Percentiles rank a stretch among this genome's conserved stretches.
These are phyloP conservation scores for Pythium coloratum DNA, from an alignment of 352 stramenopile species.

Conservation along the genomic window DNA sequence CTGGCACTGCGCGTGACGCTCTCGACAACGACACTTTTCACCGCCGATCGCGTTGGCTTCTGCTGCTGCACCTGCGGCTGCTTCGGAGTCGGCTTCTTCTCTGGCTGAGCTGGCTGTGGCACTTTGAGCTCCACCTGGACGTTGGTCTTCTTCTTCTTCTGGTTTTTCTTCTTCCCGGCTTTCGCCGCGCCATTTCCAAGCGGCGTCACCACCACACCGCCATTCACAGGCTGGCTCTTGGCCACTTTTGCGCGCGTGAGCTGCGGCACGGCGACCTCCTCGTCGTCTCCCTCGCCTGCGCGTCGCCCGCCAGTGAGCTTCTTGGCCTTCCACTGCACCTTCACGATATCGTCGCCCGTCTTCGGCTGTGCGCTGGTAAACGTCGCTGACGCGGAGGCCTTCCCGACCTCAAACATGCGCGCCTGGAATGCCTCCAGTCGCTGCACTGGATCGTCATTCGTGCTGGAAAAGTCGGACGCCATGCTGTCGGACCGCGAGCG, in stretches of 20 bases:
- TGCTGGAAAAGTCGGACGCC: constrained; percentile 10
- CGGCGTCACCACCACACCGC: not conserved
- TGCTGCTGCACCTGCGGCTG: not conserved
- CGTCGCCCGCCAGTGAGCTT: constrained; percentile 14
- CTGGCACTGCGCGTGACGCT: too few species aligned
- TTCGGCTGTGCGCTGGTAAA: not conserved
- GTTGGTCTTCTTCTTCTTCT: constrained; percentile 27
- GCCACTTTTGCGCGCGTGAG: constrained; percentile 14
- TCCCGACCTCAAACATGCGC: constrained; percentile 58
- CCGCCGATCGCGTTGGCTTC: not conserved
- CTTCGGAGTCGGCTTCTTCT: not conserved
- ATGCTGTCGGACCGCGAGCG: constrained; percentile 29
- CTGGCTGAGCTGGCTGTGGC: not conserved
- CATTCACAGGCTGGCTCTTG: not conserved
- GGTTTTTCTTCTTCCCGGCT: constrained; percentile 23
- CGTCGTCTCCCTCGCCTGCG: not conserved
- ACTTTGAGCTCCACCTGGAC: constrained; percentile 12
- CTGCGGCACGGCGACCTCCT: constrained; percentile 17
- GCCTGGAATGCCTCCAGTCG: constrained; percentile 50
- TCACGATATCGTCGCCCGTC: constrained; percentile 30
- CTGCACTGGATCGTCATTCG: constrained; percentile 34
- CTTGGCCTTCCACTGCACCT: constrained; percentile 47
- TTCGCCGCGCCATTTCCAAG: constrained; percentile 3
- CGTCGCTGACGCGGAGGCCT: constrained; percentile 14
- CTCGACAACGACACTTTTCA: not conserved